Conservation (phyloP, 805 yeast genomes). For the Candida tibetensis region DNA sequence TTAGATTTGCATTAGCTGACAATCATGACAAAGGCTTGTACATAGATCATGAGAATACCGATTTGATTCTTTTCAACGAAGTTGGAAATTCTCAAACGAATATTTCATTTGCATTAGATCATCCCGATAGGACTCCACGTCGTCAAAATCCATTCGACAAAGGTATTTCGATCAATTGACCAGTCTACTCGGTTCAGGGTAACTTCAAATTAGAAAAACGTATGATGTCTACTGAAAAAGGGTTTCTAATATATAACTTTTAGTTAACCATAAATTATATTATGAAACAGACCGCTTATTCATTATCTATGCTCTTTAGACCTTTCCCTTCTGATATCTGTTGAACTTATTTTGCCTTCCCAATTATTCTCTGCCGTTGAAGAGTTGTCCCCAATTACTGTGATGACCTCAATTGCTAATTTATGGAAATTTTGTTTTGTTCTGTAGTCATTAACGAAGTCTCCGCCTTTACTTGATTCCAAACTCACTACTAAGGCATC, state of each 20-base stretch:
- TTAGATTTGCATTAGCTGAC: constrained; percentile 60
- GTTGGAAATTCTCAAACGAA: constrained; percentile 38
- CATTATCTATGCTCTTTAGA: neutral
- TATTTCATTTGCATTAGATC: constrained; percentile 75
- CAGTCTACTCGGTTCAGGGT: no score
- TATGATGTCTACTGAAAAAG: no score
- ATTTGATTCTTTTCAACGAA: constrained; percentile 53
- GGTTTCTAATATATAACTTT: no score
- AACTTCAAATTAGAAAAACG: neutral
- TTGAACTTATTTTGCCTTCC: constrained; percentile 80
- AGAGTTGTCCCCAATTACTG: constrained; percentile 56
- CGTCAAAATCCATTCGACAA: constrained; percentile 36
- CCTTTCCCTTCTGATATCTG: constrained; percentile 56
- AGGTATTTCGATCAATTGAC: constrained; percentile 40
- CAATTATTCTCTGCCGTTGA: constrained; percentile 39
- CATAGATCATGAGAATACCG: constrained; percentile 50
- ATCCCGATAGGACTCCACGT: constrained; percentile 72
- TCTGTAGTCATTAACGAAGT: constrained; percentile 65
- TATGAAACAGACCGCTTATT: no score
- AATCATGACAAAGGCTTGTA: constrained; percentile 40
- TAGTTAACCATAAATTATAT: no score
- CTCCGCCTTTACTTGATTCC: constrained; percentile 78
- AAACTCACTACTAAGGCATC: constrained; percentile 78
- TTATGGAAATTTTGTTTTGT: constrained; percentile 49
- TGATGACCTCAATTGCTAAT: constrained; percentile 37